Evolutionary conservation across 768 basidiomycete species (phyloP).

Genomic region (Leccinum incarnatum): DNA sequence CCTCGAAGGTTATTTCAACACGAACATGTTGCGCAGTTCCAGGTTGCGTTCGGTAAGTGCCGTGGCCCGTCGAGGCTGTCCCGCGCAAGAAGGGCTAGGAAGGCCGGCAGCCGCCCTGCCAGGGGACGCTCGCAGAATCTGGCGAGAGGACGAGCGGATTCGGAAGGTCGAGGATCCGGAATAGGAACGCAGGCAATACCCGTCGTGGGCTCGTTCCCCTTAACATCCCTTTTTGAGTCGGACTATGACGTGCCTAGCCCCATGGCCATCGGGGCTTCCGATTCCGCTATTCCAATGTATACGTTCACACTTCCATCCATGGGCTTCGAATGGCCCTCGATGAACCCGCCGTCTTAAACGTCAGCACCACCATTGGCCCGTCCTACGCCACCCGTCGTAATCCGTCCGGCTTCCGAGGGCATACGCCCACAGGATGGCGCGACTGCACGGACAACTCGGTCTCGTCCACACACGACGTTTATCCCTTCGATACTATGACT

Average conservation of each 20-base stretch:
- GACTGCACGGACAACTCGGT: not conserved
- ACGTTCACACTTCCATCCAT: conserved; percentile 5
- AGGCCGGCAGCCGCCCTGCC: conserved; percentile 4
- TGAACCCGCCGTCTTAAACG: conserved; percentile 7
- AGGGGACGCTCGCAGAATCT: conserved; percentile 7
- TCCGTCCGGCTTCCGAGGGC: conserved; percentile 12
- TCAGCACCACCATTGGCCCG: conserved; percentile 1
- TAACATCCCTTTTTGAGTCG: conserved; percentile 19
- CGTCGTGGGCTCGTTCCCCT: conserved; percentile 7
- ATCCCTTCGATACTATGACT: not conserved
- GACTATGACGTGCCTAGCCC: conserved; percentile 20
- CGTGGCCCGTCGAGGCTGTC: conserved; percentile 16
- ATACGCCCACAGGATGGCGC: conserved; percentile 8
- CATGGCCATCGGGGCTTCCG: conserved; percentile 30
- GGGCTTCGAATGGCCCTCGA: conserved; percentile 26
- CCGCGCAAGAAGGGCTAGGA: conserved; percentile 8
- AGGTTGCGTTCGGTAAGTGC: conserved; percentile 20
- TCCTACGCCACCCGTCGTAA: conserved; percentile 11
- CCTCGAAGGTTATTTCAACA: conserved; percentile 29
- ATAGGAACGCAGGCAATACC: conserved; percentile 15
- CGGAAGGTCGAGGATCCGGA: conserved; percentile 15
- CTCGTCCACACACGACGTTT: conserved; percentile 1
- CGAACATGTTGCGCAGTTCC: not conserved
- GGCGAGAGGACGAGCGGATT: conserved; percentile 15
- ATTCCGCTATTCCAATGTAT: conserved; percentile 22